Evolutionary conservation across 768 basidiomycete genomes (phyloP).

Genomic region (Rhodosporidiobolus odoratus): DNA sequence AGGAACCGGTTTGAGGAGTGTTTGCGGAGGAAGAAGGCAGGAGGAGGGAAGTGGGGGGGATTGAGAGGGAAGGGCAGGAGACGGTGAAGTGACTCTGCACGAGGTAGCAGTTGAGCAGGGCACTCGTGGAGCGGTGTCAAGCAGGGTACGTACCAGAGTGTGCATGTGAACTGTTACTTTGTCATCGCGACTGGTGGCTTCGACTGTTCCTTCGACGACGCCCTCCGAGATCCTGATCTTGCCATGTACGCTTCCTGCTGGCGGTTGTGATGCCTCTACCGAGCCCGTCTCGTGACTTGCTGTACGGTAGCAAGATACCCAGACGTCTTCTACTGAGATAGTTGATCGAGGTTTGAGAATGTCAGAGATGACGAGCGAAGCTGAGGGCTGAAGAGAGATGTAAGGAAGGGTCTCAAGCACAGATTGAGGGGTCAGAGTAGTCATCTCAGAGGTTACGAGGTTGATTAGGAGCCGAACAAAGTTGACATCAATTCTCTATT

Average conservation of each 20-base stretch:
- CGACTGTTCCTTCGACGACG: conserved; percentile 53
- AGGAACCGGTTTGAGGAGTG: conserved; percentile 41
- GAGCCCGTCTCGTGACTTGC: conserved; percentile 44
- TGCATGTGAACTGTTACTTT: conserved; percentile 49
- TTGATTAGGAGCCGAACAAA: too few species aligned
- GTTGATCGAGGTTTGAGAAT: not conserved
- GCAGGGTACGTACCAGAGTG: conserved; percentile 33
- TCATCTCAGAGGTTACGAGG: too few species aligned
- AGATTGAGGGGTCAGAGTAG: too few species aligned
- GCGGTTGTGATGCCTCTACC: not conserved
- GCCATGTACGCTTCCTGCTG: conserved; percentile 54
- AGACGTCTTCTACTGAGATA: conserved; percentile 55
- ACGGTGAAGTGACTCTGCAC: conserved; percentile 50
- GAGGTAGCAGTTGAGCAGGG: not conserved
- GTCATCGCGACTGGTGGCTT: conserved; percentile 53
- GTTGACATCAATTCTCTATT: not conserved
- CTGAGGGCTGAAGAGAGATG: conserved; percentile 20
- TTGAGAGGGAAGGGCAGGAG: conserved; percentile 53
- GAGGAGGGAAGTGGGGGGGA: conserved; percentile 53
- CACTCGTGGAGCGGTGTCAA: not conserved
- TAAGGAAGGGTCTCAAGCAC: conserved; percentile 14
- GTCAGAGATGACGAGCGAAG: conserved; percentile 6
- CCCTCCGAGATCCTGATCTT: conserved; percentile 56
- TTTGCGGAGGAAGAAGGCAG: conserved; percentile 47
- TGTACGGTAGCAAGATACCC: conserved; percentile 76